These are phyloP conservation scores for Aspergillus campestris DNA, from an alignment of 495 filamentous ascomycete species.

Conservation along the genomic window DNA sequence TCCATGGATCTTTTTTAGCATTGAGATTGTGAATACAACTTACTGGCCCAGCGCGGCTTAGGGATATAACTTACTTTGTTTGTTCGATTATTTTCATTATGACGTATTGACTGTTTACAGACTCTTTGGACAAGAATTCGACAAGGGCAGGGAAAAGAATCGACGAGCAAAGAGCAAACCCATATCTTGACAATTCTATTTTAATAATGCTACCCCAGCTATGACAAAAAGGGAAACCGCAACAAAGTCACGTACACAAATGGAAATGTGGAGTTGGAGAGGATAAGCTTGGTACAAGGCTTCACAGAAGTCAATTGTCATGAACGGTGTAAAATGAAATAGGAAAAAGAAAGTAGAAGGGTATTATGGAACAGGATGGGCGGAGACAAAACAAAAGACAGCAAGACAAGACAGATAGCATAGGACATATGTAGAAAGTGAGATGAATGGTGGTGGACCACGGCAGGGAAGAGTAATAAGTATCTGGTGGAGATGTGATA, in stretches of 20 bases:
- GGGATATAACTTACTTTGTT: too few species aligned
- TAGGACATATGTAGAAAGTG: background rate
- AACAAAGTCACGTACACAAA: background rate
- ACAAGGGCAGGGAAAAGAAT: background rate
- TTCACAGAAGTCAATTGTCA: conserved; percentile 8
- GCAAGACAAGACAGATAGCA: background rate
- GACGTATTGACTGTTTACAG: too few species aligned
- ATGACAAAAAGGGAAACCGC: too few species aligned
- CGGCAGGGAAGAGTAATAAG: too few species aligned
- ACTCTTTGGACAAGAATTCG: background rate
- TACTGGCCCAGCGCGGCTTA: too few species aligned
- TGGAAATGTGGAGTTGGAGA: background rate
- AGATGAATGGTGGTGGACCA: background rate
- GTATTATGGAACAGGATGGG: background rate
- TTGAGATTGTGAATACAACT: conserved; percentile 3
- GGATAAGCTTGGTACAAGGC: background rate
- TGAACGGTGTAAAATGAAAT: background rate
- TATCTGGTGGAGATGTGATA: too few species aligned
- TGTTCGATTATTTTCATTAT: too few species aligned
- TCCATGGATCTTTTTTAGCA: background rate
- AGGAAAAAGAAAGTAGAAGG: background rate
- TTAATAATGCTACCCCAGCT: too few species aligned
- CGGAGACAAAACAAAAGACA: too few species aligned
- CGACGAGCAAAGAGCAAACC: background rate
- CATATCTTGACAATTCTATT: too few species aligned